Evolutionary conservation across 176 grass and related monocot species (phyloP).

Genomic region (Carex myosuroides): DNA sequence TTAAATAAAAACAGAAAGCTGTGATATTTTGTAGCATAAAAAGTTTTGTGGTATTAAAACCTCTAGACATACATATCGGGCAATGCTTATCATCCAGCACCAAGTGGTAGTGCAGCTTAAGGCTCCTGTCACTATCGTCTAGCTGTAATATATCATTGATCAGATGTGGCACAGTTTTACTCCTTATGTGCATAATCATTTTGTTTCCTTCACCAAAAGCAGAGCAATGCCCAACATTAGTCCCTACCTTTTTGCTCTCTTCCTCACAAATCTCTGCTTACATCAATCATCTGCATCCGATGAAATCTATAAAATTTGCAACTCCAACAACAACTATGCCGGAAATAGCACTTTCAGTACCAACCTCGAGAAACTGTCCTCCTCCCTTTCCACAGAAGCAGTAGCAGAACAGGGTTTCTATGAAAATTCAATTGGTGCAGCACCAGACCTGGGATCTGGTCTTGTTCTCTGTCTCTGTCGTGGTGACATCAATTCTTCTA

Average conservation of each 20-base stretch:
- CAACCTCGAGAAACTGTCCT: slow-evolving; percentile 36
- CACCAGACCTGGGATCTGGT: slow-evolving; percentile 22
- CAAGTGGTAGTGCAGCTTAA: too few relatives aligned
- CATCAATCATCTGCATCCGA: background rate
- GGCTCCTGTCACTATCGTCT: too few relatives aligned
- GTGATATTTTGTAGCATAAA: too few relatives aligned
- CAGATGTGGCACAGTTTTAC: too few relatives aligned
- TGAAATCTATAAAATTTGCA: background rate
- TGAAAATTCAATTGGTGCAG: background rate
- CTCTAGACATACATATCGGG: too few relatives aligned
- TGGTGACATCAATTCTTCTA: slow-evolving; percentile 25
- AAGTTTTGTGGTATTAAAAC: too few relatives aligned
- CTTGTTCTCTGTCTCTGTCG: slow-evolving; percentile 31
- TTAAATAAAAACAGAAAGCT: too few relatives aligned
- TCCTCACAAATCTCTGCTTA: too few relatives aligned
- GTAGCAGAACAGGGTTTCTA: slow-evolving; percentile 20
- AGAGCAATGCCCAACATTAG: background rate
- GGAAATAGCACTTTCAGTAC: slow-evolving; percentile 11
- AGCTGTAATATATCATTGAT: too few relatives aligned
- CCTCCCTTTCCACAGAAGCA: slow-evolving; percentile 29
- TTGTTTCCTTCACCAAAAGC: background rate
- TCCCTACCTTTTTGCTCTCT: background rate
- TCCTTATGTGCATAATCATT: background rate
- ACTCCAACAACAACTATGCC: background rate
- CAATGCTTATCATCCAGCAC: too few relatives aligned